These are phyloP conservation scores for Fistulifera solaris DNA, from an alignment of 108 stramenopile species.

Conservation along the genomic window DNA sequence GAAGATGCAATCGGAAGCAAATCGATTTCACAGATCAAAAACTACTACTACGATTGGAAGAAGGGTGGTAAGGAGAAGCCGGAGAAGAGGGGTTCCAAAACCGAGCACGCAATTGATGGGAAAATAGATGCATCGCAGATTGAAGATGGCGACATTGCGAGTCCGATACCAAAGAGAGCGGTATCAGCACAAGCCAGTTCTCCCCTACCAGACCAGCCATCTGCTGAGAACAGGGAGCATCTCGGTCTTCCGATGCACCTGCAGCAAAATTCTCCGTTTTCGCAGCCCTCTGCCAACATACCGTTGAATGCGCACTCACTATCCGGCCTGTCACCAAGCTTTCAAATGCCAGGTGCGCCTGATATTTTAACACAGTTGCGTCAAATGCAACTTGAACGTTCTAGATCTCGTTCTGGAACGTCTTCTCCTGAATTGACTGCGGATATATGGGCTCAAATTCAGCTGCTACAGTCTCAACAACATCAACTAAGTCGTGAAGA, in stretches of 20 bases:
- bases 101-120: background rate
- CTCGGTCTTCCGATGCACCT: constrained; percentile 18
- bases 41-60: constrained; percentile 82
- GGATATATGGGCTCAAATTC: background rate
- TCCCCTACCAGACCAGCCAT: background rate
- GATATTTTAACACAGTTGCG: no score
- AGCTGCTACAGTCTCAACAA: background rate
- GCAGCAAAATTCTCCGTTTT: constrained; percentile 8
- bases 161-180: background rate
- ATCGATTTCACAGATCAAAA: constrained; percentile 68
- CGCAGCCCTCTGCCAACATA: background rate
- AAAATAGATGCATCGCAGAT: background rate
- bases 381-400: background rate
- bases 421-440: background rate
- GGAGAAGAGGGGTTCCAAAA: constrained; percentile 10
- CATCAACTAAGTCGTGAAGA: constrained; percentile 1
- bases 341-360: no score
- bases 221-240: constrained; percentile 9
- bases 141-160: background rate
- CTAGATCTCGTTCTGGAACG: background rate
- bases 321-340: no score
- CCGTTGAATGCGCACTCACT: no score
- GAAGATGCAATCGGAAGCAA: constrained; percentile 62
- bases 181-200: background rate
- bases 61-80: constrained; percentile 41